phyloP scores from a whole-genome alignment of 495 filamentous ascomycete species.

The Trichocladium antarcticum region DNA sequence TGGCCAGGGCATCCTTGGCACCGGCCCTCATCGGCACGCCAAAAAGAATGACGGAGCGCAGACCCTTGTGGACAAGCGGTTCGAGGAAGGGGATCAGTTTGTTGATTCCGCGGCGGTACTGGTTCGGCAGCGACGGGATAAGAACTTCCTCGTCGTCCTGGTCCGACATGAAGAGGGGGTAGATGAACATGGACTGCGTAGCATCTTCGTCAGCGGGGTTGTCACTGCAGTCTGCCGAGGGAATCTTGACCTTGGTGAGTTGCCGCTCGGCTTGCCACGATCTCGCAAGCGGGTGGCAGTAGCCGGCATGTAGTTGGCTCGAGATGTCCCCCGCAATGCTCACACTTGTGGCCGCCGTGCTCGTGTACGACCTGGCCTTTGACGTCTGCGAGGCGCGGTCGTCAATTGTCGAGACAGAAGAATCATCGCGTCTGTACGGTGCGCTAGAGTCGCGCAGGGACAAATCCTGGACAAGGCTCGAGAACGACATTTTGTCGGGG shows the following conservation, averaged over 20 bases:
- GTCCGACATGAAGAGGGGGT: conserved; percentile 93
- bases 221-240: not conserved
- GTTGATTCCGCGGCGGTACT: conserved; percentile 79
- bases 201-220: conserved; percentile 6
- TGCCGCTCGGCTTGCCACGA: conserved; percentile 95
- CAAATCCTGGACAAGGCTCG: conserved; percentile 76
- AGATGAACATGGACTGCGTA: conserved; percentile 98
- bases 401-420: conserved; percentile 43
- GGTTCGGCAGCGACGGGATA: conserved; percentile 81
- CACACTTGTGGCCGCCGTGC: conserved; percentile 85
- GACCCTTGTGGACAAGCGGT: conserved; percentile 76
- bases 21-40: conserved; percentile 73
- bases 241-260: conserved; percentile 70
- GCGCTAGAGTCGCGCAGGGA: conserved; percentile 49
- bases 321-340: conserved; percentile 88
- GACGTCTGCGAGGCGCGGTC: conserved; percentile 57
- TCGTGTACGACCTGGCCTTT: conserved; percentile 64
- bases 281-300: conserved; percentile 80
- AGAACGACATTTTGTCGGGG: conserved; percentile 68
- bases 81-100: conserved; percentile 71
- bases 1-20: conserved; percentile 83
- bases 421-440: conserved; percentile 30
- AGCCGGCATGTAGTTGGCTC: conserved; percentile 90
- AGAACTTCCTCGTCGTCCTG: conserved; percentile 81
- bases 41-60: conserved; percentile 88